Evolutionary conservation across 306 rosid genomes (phyloP), one percentile per base, ranked within the genome.

Genomic region (Dalbergia cochinchinensis): DNA sequence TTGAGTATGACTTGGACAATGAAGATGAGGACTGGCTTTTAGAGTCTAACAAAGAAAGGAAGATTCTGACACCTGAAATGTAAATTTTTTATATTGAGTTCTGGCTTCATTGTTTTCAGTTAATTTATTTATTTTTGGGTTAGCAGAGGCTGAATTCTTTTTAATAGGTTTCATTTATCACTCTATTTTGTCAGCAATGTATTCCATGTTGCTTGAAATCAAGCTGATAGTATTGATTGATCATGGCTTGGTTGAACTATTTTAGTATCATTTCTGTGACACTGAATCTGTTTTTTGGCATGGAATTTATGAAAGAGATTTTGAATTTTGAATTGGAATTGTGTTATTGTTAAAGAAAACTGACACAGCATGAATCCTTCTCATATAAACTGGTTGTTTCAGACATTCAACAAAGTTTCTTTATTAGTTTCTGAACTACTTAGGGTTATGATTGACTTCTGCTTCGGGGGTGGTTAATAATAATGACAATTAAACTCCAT

Each of bases 1-100:
- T 94, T 83, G 98, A 94, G 90, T 94, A 94, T 85, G 98, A 94
- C 82, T 82, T 92, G 64, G 98, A 94, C 86, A 92, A 91, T 75
- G 98, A 92, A 82, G 98, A 94, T 45, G 98, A 94, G 73, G 98
- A 94, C 78, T 94, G 98, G 97, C 94, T 94, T 77, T 81, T 68
- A 5, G 97, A 92, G 65, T 85, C 88, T 82, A 90, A 91, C 72
- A 62, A 77, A 39, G 98, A 94, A 68, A 88, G 78, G 83, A 90
- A 80, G 57, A 85, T 82, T 68, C 92, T 94, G 73, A 19, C 91
- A 3, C 84, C 91, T 54, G 98, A 94, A 59, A 84, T 83, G 98
- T 88, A 88, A 86, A 74, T 12, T 59, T 26, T 69, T 74, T 18
- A 35, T 22, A 64, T 48, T 57, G 35, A 51, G 54, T 53, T 62